Evolutionary conservation across 2,329 filamentous ascomycete genomes (phyloP), one percentile per base, ranked within the genome.

Genomic region (Bipolaris cookei): DNA sequence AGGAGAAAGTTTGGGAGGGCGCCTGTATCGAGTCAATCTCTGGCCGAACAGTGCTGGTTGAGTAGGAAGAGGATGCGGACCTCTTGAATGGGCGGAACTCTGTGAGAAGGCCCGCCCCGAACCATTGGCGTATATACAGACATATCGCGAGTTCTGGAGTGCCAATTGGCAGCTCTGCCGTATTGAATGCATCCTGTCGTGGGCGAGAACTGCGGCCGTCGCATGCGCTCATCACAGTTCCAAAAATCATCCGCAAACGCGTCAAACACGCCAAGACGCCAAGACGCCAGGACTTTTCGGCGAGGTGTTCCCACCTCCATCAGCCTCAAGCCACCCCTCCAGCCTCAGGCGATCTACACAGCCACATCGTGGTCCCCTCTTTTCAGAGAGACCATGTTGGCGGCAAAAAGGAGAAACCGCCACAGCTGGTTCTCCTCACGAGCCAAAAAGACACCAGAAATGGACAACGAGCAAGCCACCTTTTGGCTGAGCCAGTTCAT

Each of bases 401-500:
- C 54, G 25, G 51, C 55, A 25, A 54, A 43, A 48, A 58, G 50
- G 32, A 37, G 23, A 41, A 57, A 57, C 44, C 54, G 43, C 47
- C 51, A 56, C 51, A 65, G 64, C 51, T 68, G 67, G 67, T 58
- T 65, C 34, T 61, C 66, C 32, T 54, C 63, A 10, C 62, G 59
- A 54, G 35, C 56, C n/a, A 62, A 57, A 51, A 62, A 54, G 34
- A 46, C 49, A 50, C 37, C 50, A 50, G 58, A 38, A 2, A 83
- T 84, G 78, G 79, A 84, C 43, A 82, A 84, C 66, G 73, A 80
- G 39, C 80, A 84, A 68, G 84, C 86, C 18, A 78, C 80, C 54
- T 70, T 76, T 41, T 90, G 85, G 69, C 81, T 91, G 25, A 75
- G 78, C 32, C 86, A 88, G 21, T 85, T 96, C 48, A 81, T 96